A percentile compares a stretch with the other conserved stretches of the same genome.
Evolutionary conservation across 177 flowering plant species (phyloP).

Genomic region (Tripterygium wilfordii): DNA sequence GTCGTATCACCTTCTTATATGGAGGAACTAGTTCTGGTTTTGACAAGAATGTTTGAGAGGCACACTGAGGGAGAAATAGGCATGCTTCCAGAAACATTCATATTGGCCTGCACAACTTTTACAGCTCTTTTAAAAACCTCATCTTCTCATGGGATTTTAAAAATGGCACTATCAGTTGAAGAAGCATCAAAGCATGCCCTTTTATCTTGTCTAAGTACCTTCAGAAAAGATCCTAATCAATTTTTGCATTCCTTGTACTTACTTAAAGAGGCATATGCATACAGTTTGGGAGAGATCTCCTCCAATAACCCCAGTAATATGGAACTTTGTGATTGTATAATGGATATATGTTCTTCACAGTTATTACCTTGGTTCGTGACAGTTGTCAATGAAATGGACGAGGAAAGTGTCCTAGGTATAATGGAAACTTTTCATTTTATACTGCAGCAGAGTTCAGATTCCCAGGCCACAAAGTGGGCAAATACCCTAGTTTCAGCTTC

Average conservation of each 20-base stretch:
- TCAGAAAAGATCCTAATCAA: conserved; percentile 28
- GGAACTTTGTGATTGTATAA: conserved; percentile 25
- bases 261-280: conserved; percentile 71
- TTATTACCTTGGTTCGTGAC: conserved; percentile 64
- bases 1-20: conserved; percentile 47
- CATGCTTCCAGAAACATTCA: conserved; percentile 69
- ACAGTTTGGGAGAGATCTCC: conserved; percentile 24
- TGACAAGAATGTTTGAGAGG: conserved; percentile 61
- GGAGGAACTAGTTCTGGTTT: conserved; percentile 51
- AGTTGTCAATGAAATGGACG: conserved; percentile 42
- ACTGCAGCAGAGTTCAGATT: conserved; percentile 42
- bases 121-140: conserved; percentile 56
- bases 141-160: conserved; percentile 37
- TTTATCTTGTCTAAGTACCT: conserved; percentile 35
- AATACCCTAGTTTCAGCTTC: conserved; percentile 47
- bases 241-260: conserved; percentile 63
- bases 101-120: conserved; percentile 54
- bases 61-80: conserved; percentile 59
- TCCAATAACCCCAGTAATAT: conserved; percentile 7
- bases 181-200: conserved; percentile 54
- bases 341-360: conserved; percentile 49
- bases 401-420: conserved; percentile 59
- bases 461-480: conserved; percentile 36
- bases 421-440: conserved; percentile 70
- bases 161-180: conserved; percentile 31